Percentiles rank a stretch among this genome's conserved stretches.
phyloP scores from a whole-genome alignment of 2,329 filamentous ascomycete species.

The Exophiala phaeomuriformis region DNA sequence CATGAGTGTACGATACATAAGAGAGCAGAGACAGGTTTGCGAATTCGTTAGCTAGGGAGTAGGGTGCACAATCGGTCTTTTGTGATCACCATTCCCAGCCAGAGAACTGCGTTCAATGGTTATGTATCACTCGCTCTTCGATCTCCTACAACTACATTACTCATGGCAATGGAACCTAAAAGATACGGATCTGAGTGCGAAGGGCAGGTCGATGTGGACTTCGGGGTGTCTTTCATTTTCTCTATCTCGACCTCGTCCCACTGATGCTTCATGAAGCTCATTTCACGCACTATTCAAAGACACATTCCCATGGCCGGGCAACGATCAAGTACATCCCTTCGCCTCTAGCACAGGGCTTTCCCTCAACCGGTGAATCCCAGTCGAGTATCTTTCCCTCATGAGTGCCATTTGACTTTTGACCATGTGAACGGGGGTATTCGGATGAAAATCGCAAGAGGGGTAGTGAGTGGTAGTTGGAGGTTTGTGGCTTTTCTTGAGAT shows the following conservation, averaged over 20 bases:
- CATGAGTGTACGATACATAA: neutral
- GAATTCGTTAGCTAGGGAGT: neutral
- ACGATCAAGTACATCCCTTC: slow-evolving; percentile 81
- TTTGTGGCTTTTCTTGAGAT: neutral
- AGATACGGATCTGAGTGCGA: neutral
- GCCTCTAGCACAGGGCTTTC: slow-evolving; percentile 92
- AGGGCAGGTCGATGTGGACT: neutral
- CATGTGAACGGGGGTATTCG: slow-evolving; percentile 1
- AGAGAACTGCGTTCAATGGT: neutral
- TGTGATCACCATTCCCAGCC: no score
- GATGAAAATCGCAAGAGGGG: neutral
- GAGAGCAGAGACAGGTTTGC: neutral
- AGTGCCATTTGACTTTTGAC: slow-evolving; percentile 57
- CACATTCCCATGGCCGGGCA: slow-evolving; percentile 45
- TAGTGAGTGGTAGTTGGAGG: neutral
- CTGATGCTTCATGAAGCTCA: neutral
- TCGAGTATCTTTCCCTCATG: slow-evolving; percentile 99
- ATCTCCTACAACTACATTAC: slow-evolving; percentile 11
- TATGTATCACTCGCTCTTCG: slow-evolving; percentile 1
- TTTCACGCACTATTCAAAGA: neutral
- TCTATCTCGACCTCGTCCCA: slow-evolving; percentile 1
- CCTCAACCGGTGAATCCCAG: slow-evolving; percentile 53
- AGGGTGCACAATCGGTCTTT: no score
- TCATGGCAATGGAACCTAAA: neutral
- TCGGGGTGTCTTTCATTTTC: neutral